These are phyloP conservation scores for Wickerhamomyces sydowiorum DNA, from an alignment of 805 yeast species.

Conservation along the genomic window DNA sequence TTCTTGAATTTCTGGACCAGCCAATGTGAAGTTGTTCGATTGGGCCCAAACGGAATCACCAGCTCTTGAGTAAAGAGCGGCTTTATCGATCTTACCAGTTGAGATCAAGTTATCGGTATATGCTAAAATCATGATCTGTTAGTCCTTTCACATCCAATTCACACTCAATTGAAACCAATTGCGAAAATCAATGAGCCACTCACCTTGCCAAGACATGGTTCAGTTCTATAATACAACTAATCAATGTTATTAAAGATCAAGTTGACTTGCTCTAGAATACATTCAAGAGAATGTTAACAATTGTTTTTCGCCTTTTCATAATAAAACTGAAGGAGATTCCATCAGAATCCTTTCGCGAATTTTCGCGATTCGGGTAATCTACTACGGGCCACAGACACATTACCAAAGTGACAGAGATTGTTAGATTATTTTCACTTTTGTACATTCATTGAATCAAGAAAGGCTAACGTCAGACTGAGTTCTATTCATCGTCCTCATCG, in stretches of 20 bases:
- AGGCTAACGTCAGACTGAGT: no score
- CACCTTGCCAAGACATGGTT: conserved; percentile 5
- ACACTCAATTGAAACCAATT: no score
- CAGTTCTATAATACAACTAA: not conserved
- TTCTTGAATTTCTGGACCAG: conserved; percentile 63
- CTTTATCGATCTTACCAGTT: conserved; percentile 85
- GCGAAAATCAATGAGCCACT: no score
- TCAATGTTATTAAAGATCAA: not conserved
- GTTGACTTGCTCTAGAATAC: not conserved
- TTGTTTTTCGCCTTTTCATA: not conserved
- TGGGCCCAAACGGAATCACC: conserved; percentile 96
- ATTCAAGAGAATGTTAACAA: not conserved
- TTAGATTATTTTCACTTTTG: no score
- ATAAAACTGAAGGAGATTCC: not conserved
- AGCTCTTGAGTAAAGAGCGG: conserved; percentile 89
- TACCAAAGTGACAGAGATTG: conserved; percentile 32
- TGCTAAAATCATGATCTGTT: no score
- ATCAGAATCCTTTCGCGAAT: no score
- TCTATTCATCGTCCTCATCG: conserved; percentile 32
- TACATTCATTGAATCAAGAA: no score
- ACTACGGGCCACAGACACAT: not conserved
- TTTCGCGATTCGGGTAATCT: not conserved
- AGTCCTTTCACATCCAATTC: no score
- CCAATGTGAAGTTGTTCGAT: conserved; percentile 58
- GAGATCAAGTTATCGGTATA: conserved; percentile 90